Evolutionary conservation across 139 green algal species (phyloP).

Genomic region (Chlorella vulgaris): DNA sequence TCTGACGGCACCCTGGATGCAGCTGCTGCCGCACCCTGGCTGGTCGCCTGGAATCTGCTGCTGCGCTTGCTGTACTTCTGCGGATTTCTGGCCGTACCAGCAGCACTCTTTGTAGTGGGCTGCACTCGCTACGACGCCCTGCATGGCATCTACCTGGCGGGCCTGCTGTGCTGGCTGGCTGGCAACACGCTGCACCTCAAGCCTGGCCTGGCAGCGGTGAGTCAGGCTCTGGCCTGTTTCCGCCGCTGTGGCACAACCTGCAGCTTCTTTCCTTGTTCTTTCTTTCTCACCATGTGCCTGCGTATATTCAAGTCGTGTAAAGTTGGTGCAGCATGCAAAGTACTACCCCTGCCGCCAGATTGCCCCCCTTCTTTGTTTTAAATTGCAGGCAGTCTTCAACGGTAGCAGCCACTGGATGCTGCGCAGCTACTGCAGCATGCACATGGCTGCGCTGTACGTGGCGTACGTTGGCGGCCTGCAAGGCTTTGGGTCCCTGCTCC

Average conservation of each 20-base stretch:
- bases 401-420: background rate
- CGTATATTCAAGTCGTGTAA: too few species aligned
- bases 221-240: too few species aligned
- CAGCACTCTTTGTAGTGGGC: constrained; percentile 35
- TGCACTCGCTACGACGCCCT: constrained; percentile 20
- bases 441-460: constrained; percentile 39
- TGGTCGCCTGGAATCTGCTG: constrained; percentile 26
- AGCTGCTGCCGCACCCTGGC: background rate
- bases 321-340: too few species aligned
- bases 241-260: too few species aligned
- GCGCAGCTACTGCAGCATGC: constrained; percentile 4
- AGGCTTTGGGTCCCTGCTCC: constrained; percentile 13
- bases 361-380: background rate
- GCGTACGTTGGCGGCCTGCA: constrained; percentile 24
- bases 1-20: background rate
- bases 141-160: constrained; percentile 40
- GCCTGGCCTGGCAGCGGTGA: constrained; percentile 13
- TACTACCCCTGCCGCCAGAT: too few species aligned
- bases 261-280: too few species aligned
- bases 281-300: background rate
- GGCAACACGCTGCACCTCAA: constrained; percentile 18
- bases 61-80: constrained; percentile 10
- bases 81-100: constrained; percentile 39
- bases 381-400: background rate
- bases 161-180: constrained; percentile 30